phyloP scores from a whole-genome alignment of 441 rosid genomes.

The Corymbia calophylla region DNA sequence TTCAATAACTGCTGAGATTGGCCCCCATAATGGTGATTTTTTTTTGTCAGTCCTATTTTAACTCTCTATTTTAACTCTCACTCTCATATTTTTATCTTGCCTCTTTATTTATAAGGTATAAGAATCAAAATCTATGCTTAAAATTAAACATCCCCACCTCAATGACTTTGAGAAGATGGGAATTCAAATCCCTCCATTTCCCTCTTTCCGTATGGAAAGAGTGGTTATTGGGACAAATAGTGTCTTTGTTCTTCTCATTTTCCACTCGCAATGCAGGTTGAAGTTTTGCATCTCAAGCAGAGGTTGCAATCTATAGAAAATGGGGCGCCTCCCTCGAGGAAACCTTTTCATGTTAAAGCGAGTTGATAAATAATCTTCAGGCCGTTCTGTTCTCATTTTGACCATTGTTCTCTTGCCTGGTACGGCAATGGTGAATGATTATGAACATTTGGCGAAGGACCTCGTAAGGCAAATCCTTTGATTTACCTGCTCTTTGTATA shows the following conservation, averaged over 20 bases:
- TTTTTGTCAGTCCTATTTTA: neutral
- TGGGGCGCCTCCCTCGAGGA: slow-evolving; percentile 80
- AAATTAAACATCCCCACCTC: no score
- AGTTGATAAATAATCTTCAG: neutral
- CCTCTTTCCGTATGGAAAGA: no score
- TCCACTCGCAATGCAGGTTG: slow-evolving; percentile 42
- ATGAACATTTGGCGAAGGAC: neutral
- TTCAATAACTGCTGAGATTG: neutral
- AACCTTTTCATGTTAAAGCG: slow-evolving; percentile 41
- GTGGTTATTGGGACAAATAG: no score
- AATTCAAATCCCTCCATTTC: no score
- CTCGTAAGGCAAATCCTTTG: neutral
- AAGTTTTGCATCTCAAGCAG: slow-evolving; percentile 97
- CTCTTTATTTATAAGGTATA: no score
- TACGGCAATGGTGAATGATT: neutral
- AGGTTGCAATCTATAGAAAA: slow-evolving; percentile 85
- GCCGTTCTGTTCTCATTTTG: neutral
- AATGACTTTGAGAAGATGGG: no score
- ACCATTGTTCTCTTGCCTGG: slow-evolving; percentile 9
- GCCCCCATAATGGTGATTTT: neutral
- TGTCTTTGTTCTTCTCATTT: neutral
- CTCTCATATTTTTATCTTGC: no score
- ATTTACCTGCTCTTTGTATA: neutral
- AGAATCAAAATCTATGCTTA: no score
- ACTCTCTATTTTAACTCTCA: no score